phyloP scores from a whole-genome alignment of 1,284 basidiomycete species.

The Cystobasidium sp. region DNA sequence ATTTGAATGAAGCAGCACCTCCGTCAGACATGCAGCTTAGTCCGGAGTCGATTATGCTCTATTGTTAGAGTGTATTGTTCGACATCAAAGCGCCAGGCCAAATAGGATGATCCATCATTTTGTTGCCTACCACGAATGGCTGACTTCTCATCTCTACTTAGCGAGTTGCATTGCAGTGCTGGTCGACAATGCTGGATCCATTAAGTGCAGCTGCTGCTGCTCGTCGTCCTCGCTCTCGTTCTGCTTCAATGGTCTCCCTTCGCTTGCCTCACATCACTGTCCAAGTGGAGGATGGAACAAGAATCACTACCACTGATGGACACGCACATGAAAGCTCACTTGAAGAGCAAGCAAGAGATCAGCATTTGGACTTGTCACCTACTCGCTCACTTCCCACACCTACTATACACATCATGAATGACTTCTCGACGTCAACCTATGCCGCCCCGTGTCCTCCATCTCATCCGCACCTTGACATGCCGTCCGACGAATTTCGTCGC shows the following conservation, averaged over 20 bases:
- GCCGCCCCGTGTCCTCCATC: not conserved
- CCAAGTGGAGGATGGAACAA: not conserved
- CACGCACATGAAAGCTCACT: no score
- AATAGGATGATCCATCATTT: no score
- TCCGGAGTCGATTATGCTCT: no score
- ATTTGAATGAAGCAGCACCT: no score
- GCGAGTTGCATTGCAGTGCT: no score
- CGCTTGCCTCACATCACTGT: constrained; percentile 1
- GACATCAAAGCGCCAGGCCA: no score
- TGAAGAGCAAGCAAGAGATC: not conserved
- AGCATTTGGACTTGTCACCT: not conserved
- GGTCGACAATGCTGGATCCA: no score
- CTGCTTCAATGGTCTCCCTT: constrained; percentile 3
- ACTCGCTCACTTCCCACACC: not conserved
- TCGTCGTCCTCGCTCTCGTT: not conserved
- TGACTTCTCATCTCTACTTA: no score
- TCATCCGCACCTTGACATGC: not conserved
- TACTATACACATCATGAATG: constrained; percentile 13
- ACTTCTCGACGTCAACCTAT: not conserved
- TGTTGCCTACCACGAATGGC: no score
- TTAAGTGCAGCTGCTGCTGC: no score
- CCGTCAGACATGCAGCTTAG: no score
- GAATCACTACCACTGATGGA: not conserved
- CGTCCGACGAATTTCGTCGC: not conserved
- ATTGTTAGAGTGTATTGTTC: no score